These are phyloP conservation scores for Lyophyllum semitale DNA, from an alignment of 768 basidiomycete species.

Conservation along the genomic window DNA sequence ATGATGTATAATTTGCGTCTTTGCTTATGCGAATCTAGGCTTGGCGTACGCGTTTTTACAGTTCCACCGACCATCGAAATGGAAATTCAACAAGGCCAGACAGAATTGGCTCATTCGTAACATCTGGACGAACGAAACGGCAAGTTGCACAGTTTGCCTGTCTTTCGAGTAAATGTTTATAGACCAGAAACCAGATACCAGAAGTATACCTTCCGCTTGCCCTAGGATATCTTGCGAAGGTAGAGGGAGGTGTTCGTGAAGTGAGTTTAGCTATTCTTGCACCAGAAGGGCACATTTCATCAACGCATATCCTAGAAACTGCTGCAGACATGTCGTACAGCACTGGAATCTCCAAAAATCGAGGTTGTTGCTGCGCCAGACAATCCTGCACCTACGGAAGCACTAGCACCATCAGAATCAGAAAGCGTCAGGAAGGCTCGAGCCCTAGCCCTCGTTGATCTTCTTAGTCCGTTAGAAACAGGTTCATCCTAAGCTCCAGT, in stretches of 20 bases:
- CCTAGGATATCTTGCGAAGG: slow-evolving; percentile 43
- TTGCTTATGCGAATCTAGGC: slow-evolving; percentile 25
- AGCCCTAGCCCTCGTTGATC: slow-evolving; percentile 5
- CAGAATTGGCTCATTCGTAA: slow-evolving; percentile 78
- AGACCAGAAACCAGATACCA: slow-evolving; percentile 43
- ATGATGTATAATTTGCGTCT: neutral
- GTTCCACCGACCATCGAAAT: slow-evolving; percentile 45
- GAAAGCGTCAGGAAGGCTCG: slow-evolving; percentile 6
- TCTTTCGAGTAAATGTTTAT: neutral
- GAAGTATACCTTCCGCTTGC: slow-evolving; percentile 48
- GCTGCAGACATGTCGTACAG: slow-evolving; percentile 11
- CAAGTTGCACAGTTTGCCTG: slow-evolving; percentile 26
- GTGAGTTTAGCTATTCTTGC: slow-evolving; percentile 26
- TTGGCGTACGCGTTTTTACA: slow-evolving; percentile 58
- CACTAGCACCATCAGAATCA: neutral
- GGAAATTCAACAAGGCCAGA: slow-evolving; percentile 77
- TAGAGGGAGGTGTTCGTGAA: slow-evolving; percentile 48
- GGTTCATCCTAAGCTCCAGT: neutral
- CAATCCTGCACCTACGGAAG: neutral
- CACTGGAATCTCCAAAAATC: slow-evolving; percentile 6
- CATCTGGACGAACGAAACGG: slow-evolving; percentile 52
- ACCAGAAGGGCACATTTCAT: neutral
- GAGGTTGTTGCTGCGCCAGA: neutral
- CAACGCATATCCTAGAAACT: slow-evolving; percentile 11
- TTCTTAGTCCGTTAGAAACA: neutral